These are phyloP conservation scores for Crassisporium funariophilum DNA, from an alignment of 768 basidiomycete species.

Conservation along the genomic window DNA sequence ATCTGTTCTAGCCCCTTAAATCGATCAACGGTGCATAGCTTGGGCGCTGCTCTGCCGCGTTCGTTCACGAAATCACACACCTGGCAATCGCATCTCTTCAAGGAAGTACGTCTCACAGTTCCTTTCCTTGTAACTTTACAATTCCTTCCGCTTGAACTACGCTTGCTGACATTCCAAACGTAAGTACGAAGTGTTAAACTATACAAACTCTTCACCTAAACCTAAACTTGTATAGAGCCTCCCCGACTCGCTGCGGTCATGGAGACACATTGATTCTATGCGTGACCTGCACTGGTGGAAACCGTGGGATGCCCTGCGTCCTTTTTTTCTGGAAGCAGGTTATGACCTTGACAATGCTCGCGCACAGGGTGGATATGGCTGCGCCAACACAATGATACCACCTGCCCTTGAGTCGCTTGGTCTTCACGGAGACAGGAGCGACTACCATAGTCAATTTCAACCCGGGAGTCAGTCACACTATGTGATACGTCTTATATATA, in stretches of 20 bases:
- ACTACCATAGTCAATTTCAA: background rate
- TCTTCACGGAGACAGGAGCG: conserved; percentile 1
- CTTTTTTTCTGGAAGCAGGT: conserved; percentile 3
- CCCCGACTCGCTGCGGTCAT: background rate
- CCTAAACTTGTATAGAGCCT: no score
- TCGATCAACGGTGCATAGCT: no score
- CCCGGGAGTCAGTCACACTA: conserved; percentile 1
- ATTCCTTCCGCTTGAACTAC: no score
- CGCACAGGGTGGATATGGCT: background rate
- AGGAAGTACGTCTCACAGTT: no score
- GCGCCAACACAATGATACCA: background rate
- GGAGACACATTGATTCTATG: background rate
- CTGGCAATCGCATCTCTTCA: no score
- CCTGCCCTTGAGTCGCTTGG: conserved; percentile 4
- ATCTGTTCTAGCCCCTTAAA: no score
- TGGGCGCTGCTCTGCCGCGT: no score
- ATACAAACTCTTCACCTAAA: no score
- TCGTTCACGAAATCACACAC: no score
- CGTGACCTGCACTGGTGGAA: conserved; percentile 4
- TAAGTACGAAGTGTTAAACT: no score
- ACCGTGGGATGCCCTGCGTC: conserved; percentile 8
- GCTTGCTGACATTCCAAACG: no score
- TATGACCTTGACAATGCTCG: conserved; percentile 4
- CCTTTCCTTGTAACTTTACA: no score
- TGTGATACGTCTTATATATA: background rate